Evolutionary conservation across 1,284 basidiomycete species (phyloP), one percentile per base, ranked within the genome.

Genomic region (Pholiota adiposa): DNA sequence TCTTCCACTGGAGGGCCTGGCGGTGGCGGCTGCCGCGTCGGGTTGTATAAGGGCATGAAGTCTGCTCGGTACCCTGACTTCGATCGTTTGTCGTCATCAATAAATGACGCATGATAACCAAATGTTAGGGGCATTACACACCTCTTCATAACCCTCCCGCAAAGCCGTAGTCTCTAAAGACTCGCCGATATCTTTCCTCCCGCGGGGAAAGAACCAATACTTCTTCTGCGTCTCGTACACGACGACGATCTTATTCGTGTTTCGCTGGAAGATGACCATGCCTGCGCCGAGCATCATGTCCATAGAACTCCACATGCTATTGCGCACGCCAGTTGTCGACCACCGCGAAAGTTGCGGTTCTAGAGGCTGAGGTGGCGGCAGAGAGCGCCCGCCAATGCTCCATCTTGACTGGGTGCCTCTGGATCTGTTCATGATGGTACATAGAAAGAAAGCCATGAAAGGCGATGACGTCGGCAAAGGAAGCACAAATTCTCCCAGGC

Each of bases 61-160:
- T 76, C 63, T n/a, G 76, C 78, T 9, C 74, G 75, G 63, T 81
- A 84, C 9, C 85, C 84, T n/a, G 83, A 80, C 85, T 87, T 18
- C 2, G 21, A 8, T 21, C 19, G 19, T 14, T 40, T 9, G 18
- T 21, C 21, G 25, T 19, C 9, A 9, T 29, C 21, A 16, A 52
- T 18, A n/a, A 25, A 34, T 4, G 40, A 1, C 40, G 40, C 25
- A 1, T 4, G 44, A 27, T 43, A 46, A 46, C 9, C 33, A 27
- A 21, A 19, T 8, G 9, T 40, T 40, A n/a, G 3, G 46, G 2
- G 19, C n/a, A n/a, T n/a, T 33, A 67, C 76, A 53, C 56, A 85
- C 86, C 81, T 88, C 86, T 69, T 88, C 86, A 67, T 86, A 84
- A 2, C 82, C 86, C 71, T 88, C 87, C 54, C 87, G 74, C 40